Conservation (phyloP, 768 basidiomycete genomes). For the Rubroboletus satanas region DNA sequence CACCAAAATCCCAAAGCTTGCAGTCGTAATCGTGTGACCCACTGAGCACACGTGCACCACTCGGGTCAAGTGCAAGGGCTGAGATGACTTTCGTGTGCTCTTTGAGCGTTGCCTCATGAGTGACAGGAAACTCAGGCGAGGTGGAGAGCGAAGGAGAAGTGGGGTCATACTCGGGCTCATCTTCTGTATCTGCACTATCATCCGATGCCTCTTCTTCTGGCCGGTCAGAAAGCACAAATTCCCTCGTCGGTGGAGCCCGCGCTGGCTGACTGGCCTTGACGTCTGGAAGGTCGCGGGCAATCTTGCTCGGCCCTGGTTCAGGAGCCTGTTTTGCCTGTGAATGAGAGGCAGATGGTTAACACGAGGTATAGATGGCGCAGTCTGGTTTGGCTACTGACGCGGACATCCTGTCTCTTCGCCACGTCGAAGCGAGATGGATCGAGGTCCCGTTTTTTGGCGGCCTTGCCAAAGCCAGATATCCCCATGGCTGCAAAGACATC, state of each 20-base stretch:
- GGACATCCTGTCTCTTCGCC: conserved; percentile 53
- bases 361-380: conserved; percentile 17
- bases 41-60: conserved; percentile 85
- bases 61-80: conserved; percentile 87
- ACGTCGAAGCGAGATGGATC: conserved; percentile 80
- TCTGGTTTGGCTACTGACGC: conserved; percentile 18
- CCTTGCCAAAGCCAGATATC: conserved; percentile 79
- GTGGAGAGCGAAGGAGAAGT: conserved; percentile 37
- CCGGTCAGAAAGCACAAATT: conserved; percentile 7
- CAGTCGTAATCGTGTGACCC: conserved; percentile 98
- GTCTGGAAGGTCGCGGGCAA: conserved; percentile 10
- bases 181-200: conserved; percentile 19
- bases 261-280: conserved; percentile 22
- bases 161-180: conserved; percentile 53
- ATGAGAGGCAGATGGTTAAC: conserved; percentile 12
- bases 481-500: conserved; percentile 83
- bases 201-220: conserved; percentile 24
- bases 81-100: conserved; percentile 97
- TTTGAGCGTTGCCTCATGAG: conserved; percentile 89
- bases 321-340: conserved; percentile 14
- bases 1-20: conserved; percentile 99
- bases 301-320: conserved; percentile 16
- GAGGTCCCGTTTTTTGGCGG: conserved; percentile 58
- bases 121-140: conserved; percentile 67
- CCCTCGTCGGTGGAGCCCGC: neutral